A percentile compares a stretch with the other conserved stretches of the same genome.
Conservation (phyloP, 2,329 filamentous ascomycete species). For the Ophiostoma tasmaniense region DNA sequence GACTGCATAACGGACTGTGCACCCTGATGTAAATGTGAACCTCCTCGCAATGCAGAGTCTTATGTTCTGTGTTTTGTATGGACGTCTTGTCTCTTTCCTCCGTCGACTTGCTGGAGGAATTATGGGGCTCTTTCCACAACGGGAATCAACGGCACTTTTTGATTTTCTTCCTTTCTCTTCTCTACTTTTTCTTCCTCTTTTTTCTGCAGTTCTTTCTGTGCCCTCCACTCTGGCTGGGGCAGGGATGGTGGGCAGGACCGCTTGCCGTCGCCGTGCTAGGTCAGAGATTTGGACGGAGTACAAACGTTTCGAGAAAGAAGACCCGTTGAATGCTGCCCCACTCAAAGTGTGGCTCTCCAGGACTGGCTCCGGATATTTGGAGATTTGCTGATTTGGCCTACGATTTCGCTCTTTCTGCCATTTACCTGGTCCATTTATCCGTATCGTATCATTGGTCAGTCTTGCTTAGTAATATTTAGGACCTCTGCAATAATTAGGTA, state of each 20-base stretch:
- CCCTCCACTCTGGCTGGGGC: not conserved
- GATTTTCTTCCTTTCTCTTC: not conserved
- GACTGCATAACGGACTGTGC: no score
- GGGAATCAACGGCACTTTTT: not conserved
- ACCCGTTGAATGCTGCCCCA: conserved; percentile 1
- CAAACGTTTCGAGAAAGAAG: conserved; percentile 3
- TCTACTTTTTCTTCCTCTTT: not conserved
- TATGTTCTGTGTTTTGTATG: not conserved
- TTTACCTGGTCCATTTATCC: not conserved
- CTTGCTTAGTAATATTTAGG: not conserved
- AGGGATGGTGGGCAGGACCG: conserved; percentile 22
- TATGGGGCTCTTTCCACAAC: not conserved
- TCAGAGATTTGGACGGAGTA: conserved; percentile 5
- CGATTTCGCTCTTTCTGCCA: not conserved
- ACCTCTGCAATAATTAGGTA: not conserved
- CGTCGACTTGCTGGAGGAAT: not conserved
- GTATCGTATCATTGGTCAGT: not conserved
- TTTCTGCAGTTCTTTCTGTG: not conserved
- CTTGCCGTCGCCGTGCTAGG: conserved; percentile 20
- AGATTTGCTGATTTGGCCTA: not conserved
- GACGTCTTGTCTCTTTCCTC: not conserved
- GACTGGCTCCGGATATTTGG: not conserved
- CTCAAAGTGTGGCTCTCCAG: not conserved
- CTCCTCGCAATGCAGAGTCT: not conserved
- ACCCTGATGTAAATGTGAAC: no score